These are phyloP conservation scores for Pecoramyces ruminantium DNA, from an alignment of 192 early-diverging fungal genomes.

Conservation along the genomic window DNA sequence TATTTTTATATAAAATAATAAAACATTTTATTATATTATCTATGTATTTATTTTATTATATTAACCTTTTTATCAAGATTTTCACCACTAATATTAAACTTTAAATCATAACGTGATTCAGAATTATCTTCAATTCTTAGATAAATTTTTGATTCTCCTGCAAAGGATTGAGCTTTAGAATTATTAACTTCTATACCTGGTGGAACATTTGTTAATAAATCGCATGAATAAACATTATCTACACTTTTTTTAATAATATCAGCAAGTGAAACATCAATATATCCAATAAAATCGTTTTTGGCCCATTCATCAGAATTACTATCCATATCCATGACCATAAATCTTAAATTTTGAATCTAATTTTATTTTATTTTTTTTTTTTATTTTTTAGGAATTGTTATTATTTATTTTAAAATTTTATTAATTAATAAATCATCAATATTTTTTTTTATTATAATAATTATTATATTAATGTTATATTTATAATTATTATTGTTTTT, in stretches of 20 bases:
- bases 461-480: too few species aligned
- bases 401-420: too few species aligned
- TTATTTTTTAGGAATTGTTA: too few species aligned
- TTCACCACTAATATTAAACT: neutral
- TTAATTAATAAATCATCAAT: too few species aligned
- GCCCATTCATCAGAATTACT: neutral
- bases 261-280: neutral
- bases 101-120: neutral
- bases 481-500: too few species aligned
- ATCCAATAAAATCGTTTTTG: neutral
- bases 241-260: neutral
- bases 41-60: neutral
- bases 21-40: too few species aligned
- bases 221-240: neutral
- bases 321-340: neutral
- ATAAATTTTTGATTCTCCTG: neutral
- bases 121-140: neutral
- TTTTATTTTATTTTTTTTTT: neutral
- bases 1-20: too few species aligned
- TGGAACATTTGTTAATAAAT: neutral
- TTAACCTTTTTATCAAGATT: neutral
- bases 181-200: neutral
- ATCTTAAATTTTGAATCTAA: neutral
- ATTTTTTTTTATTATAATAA: too few species aligned
- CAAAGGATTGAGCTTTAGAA: neutral